Evolutionary conservation across 192 early-diverging fungal species (phyloP).

Genomic region (Lobosporangium transversale): DNA sequence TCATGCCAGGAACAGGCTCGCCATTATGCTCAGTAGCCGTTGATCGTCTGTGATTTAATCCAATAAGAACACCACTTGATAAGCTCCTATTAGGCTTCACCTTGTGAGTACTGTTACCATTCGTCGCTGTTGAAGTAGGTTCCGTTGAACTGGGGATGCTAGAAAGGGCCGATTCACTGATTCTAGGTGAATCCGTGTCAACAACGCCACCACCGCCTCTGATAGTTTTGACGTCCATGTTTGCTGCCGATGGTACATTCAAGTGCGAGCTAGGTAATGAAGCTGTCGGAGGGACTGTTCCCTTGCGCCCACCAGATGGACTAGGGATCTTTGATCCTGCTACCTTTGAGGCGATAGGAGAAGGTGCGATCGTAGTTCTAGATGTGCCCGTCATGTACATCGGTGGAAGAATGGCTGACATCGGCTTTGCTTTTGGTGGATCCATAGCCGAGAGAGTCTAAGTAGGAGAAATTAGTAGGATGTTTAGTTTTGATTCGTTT

Average conservation of each 20-base stretch:
- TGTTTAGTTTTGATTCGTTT: too few relatives aligned
- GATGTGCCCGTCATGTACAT: conserved; percentile 55
- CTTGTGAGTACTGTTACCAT: conserved; percentile 2
- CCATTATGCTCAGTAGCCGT: neutral
- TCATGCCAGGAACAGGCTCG: conserved; percentile 6
- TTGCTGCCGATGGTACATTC: neutral
- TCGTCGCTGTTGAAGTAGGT: neutral
- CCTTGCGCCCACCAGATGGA: conserved; percentile 26
- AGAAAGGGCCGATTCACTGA: neutral
- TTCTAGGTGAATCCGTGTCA: neutral
- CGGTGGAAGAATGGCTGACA: conserved; percentile 48
- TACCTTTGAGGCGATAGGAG: conserved; percentile 20
- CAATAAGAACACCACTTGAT: conserved; percentile 28
- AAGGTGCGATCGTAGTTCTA: conserved; percentile 19
- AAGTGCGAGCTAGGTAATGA: conserved; percentile 6
- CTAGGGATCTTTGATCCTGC: conserved; percentile 46
- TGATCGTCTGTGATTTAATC: conserved; percentile 8
- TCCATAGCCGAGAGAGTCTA: conserved; percentile 44
- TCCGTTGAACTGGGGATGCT: neutral
- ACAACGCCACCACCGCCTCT: conserved; percentile 25
- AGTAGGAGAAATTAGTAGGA: too few relatives aligned
- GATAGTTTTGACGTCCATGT: conserved; percentile 39
- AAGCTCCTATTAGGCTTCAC: conserved; percentile 35
- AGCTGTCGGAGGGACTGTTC: neutral
- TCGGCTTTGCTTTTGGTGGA: conserved; percentile 48